phyloP scores from a whole-genome alignment of 1,284 basidiomycete genomes.

The Marasmius sp. region DNA sequence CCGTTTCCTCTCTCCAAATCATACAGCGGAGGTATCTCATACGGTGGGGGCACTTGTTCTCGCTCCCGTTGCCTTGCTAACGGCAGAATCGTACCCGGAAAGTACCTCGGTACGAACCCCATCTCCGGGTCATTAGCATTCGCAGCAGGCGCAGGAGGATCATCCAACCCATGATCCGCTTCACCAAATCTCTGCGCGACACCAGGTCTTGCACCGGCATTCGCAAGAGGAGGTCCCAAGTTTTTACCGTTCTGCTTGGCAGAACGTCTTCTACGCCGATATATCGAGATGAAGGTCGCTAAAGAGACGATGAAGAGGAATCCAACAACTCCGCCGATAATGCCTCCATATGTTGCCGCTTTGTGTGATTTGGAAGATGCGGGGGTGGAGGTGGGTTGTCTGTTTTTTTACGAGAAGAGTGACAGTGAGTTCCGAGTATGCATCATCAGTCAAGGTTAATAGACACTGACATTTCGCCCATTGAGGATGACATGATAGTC shows the following conservation, averaged over 20 bases:
- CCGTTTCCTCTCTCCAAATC: no score
- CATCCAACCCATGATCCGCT: neutral
- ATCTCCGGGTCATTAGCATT: slow-evolving; percentile 30
- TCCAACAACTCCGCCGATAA: slow-evolving; percentile 51
- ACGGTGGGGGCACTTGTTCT: neutral
- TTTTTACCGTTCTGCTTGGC: neutral
- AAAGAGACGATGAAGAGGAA: slow-evolving; percentile 45
- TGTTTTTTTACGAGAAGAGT: neutral
- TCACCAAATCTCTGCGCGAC: neutral
- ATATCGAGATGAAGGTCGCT: slow-evolving; percentile 50
- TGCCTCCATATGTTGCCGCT: slow-evolving; percentile 51
- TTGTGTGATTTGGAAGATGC: slow-evolving; percentile 28
- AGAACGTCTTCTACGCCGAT: slow-evolving; percentile 42
- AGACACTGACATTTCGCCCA: neutral
- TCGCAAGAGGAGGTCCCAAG: neutral
- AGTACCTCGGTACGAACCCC: slow-evolving; percentile 51
- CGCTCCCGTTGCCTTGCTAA: neutral
- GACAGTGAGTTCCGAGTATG: neutral
- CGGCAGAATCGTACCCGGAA: slow-evolving; percentile 43
- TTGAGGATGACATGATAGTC: neutral
- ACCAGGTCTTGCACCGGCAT: neutral
- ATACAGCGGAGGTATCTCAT: no score
- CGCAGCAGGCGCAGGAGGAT: slow-evolving; percentile 32
- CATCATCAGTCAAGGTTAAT: neutral
- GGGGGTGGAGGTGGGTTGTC: slow-evolving; percentile 16